phyloP scores from a whole-genome alignment of 768 basidiomycete species.

The Holtermannia corniformis region DNA sequence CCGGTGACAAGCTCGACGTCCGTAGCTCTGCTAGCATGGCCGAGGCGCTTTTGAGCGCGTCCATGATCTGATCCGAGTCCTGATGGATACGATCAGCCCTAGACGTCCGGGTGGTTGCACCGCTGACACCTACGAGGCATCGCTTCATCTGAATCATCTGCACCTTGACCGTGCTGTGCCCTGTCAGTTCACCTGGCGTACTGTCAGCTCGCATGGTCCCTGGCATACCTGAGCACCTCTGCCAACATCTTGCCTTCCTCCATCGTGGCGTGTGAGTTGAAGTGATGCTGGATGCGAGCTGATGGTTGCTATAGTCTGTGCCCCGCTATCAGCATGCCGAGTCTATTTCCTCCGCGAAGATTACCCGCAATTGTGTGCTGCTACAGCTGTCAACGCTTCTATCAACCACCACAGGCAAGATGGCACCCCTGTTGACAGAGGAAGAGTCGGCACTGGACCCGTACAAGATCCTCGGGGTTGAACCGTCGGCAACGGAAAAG shows the following conservation, averaged over 20 bases:
- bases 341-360: no score
- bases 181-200: background rate
- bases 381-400: no score
- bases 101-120: background rate
- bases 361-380: no score
- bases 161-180: conserved; percentile 34
- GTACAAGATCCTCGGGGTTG: conserved; percentile 24
- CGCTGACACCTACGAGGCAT: conserved; percentile 60
- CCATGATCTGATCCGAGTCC: conserved; percentile 97
- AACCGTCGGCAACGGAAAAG: conserved; percentile 24
- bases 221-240: conserved; percentile 31
- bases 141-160: conserved; percentile 90
- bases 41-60: conserved; percentile 92
- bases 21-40: conserved; percentile 94
- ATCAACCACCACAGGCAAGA: conserved; percentile 1
- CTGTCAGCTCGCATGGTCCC: no score
- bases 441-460: conserved; percentile 35
- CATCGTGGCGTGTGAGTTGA: conserved; percentile 10
- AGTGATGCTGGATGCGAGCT: background rate
- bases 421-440: conserved; percentile 36
- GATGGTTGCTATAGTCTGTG: no score
- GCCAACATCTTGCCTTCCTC: conserved; percentile 40
- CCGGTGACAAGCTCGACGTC: conserved; percentile 69
- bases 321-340: no score
- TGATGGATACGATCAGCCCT: conserved; percentile 37